These are phyloP conservation scores for Fusarium dlaminii DNA, from an alignment of 2,329 filamentous ascomycete species.

Conservation along the genomic window DNA sequence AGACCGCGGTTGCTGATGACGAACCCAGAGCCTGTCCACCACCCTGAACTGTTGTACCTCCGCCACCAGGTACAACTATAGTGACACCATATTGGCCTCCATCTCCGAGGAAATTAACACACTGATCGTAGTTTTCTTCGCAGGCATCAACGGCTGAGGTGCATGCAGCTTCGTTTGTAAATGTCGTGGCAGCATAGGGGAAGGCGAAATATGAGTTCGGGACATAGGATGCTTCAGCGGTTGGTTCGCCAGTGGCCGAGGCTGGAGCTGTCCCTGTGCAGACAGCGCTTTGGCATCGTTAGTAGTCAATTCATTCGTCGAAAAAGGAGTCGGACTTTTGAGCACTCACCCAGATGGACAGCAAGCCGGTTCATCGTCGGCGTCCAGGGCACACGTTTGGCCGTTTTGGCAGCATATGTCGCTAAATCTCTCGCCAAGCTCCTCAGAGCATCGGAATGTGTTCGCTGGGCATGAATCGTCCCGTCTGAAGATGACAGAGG, in stretches of 20 bases:
- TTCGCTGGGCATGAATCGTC: constrained; percentile 56
- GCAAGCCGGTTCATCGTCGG: constrained; percentile 60
- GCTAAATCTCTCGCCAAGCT: constrained; percentile 56
- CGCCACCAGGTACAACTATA: constrained; percentile 63
- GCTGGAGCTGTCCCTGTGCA: constrained; percentile 65
- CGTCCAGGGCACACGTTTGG: constrained; percentile 61
- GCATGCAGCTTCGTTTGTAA: constrained; percentile 61
- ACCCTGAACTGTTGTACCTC: constrained; percentile 62
- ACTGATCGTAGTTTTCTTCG: constrained; percentile 63
- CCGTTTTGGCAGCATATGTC: constrained; percentile 62
- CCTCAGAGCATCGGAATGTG: constrained; percentile 61
- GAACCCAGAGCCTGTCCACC: constrained; percentile 51
- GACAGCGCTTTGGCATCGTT: constrained; percentile 56
- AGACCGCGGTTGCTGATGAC: constrained; percentile 62
- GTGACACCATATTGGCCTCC: constrained; percentile 61
- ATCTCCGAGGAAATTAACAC: constrained; percentile 59
- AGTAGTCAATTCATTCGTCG: constrained; percentile 1
- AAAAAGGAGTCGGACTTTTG: background rate
- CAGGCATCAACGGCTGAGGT: constrained; percentile 62
- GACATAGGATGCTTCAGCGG: constrained; percentile 60
- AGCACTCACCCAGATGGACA: constrained; percentile 61
- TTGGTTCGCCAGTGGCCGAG: constrained; percentile 49
- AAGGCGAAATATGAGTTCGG: constrained; percentile 68
- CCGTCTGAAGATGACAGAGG: constrained; percentile 39
- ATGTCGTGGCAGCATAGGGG: constrained; percentile 65